Base-by-base conservation (phyloP, 192 early-diverging fungal species). In the Geranomyces michiganensis region DNA sequence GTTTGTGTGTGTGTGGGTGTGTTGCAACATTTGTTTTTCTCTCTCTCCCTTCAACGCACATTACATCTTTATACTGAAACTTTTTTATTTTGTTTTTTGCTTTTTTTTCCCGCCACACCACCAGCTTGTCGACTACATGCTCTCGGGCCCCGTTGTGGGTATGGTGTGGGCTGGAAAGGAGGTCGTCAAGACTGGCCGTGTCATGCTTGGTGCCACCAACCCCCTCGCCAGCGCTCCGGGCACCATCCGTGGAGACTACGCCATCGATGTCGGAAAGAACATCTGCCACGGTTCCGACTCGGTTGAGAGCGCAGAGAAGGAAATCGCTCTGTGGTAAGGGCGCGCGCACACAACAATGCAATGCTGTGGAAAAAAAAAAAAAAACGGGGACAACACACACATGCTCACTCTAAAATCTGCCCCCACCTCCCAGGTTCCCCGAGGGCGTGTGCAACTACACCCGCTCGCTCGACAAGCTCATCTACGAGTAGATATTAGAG, bases 221-320 rank as follows among this genome's bases (percentile, higher is more conserved):
- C 95, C 95, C 73, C 84, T 94, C 71, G 86, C 85, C 76, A 46
- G 41, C 68, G 82, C 82, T 65, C 94, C 95, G 62, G 95, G 95
- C 65, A 94, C 95, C 77, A 97, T 97, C 85, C 94, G 95, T 84
- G 95, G 92, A 65, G 95, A 97, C 88, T 97, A 89, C 78, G 87
- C 88, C 80, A 88, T 95, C 62, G 92, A 94, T 61, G 89, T 90
- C 75, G 79, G 83, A 56, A 77, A 80, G 73, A 96, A 96, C 89
- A 84, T 95, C 71, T 93, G 91, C 90, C 94, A 96, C 83, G 94
- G 94, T 65, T 92, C 91, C 53, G 94, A 96, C 87, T 77, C 89
- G 31, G 90, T 92, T 67, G 93, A 94, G 84, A 83, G 82, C 70
- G 94, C 94, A 51, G 88, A 96, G 85, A 90, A 88, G 81, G 93